Evolutionary conservation across 257 asterid genomes (phyloP).

Genomic region (Gentiana dahurica): DNA sequence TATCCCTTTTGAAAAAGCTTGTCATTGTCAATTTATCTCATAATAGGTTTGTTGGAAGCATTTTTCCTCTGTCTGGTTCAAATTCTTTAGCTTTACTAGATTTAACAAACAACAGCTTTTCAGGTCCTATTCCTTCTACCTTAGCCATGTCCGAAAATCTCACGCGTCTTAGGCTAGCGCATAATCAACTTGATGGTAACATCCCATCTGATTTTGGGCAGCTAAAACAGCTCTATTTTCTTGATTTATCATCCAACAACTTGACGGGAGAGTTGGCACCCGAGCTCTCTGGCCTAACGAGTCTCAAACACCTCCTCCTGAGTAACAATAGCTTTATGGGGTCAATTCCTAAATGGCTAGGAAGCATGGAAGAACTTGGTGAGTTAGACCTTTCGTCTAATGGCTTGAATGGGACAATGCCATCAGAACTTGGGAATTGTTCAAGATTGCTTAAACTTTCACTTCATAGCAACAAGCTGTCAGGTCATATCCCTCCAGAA

Average conservation of each 20-base stretch:
- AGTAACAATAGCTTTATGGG: slow-evolving; percentile 49
- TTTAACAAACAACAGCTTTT: slow-evolving; percentile 71
- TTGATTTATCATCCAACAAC: slow-evolving; percentile 65
- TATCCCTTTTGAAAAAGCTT: slow-evolving; percentile 62
- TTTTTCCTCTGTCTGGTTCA: slow-evolving; percentile 47
- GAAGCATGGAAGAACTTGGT: slow-evolving; percentile 52
- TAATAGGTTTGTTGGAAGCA: slow-evolving; percentile 51
- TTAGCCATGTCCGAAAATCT: slow-evolving; percentile 47
- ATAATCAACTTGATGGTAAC: slow-evolving; percentile 49
- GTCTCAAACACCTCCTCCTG: slow-evolving; percentile 58
- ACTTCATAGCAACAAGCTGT: slow-evolving; percentile 41
- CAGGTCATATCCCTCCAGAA: slow-evolving; percentile 63
- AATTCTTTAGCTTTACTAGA: slow-evolving; percentile 46
- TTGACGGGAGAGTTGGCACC: slow-evolving; percentile 42
- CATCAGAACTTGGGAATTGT: slow-evolving; percentile 59
- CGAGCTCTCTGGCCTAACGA: slow-evolving; percentile 36
- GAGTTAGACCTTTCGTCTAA: slow-evolving; percentile 76
- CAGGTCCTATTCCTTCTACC: slow-evolving; percentile 45
- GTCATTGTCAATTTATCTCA: slow-evolving; percentile 59
- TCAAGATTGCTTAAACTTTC: slow-evolving; percentile 55
- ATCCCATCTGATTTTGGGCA: slow-evolving; percentile 52
- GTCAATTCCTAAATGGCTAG: slow-evolving; percentile 59
- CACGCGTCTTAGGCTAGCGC: slow-evolving; percentile 61
- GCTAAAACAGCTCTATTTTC: slow-evolving; percentile 47
- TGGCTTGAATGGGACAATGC: slow-evolving; percentile 50